phyloP scores from a whole-genome alignment of 2,329 filamentous ascomycete genomes.

The Chrysoporthe cubensis region DNA sequence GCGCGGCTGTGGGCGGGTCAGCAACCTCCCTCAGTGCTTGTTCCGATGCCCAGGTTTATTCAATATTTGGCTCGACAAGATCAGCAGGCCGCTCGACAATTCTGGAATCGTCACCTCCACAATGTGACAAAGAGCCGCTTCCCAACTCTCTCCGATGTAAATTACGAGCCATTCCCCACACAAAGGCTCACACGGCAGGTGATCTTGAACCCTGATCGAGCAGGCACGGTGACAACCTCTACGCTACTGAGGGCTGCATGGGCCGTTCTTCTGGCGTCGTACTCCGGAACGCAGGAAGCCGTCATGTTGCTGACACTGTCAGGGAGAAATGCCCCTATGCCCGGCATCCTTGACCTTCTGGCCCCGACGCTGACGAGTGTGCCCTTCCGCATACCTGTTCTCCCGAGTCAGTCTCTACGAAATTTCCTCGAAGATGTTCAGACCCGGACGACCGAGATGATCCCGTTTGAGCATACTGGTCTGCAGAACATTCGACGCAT shows the following conservation, averaged over 20 bases:
- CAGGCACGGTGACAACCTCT: neutral
- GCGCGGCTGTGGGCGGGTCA: neutral
- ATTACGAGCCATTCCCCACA: neutral
- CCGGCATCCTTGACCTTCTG: neutral
- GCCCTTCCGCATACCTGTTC: neutral
- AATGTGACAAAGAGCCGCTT: neutral
- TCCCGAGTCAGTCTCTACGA: neutral
- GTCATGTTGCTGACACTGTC: neutral
- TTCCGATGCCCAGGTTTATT: neutral
- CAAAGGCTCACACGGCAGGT: neutral
- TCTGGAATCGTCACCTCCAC: neutral
- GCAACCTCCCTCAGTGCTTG: neutral
- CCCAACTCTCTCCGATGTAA: neutral
- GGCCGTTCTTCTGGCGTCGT: neutral
- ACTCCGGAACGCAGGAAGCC: neutral
- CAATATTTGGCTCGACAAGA: neutral
- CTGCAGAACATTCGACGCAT: slow-evolving; percentile 54
- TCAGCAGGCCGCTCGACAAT: neutral
- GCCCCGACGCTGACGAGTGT: neutral
- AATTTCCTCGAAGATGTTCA: neutral
- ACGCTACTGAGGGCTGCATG: neutral
- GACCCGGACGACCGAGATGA: slow-evolving; percentile 35
- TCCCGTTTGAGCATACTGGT: slow-evolving; percentile 66
- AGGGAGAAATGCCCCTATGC: neutral
- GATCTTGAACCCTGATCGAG: neutral